Percentiles rank a stretch among this genome's conserved stretches.
Conservation (phyloP, 257 asterid genomes). For the Nicotiana sylvestris region DNA sequence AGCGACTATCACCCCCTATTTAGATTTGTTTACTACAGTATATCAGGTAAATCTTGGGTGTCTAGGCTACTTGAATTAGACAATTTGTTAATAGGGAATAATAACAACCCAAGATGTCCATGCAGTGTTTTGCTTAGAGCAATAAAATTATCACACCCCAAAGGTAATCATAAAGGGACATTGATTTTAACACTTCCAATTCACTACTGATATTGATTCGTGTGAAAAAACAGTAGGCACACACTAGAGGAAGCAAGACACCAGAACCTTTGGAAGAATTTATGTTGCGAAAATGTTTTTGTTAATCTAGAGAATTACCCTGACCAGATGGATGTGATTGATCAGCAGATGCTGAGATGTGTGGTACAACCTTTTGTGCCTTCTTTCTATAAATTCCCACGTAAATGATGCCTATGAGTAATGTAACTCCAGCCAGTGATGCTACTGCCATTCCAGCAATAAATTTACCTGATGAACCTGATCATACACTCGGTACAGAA, state of each 20-base stretch:
- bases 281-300: background rate
- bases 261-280: background rate
- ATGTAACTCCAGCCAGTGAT: constrained; percentile 31
- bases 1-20: background rate
- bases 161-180: background rate
- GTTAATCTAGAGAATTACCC: constrained; percentile 13
- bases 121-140: background rate
- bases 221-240: background rate
- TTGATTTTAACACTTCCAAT: background rate
- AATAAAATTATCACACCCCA: background rate
- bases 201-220: constrained; percentile 8
- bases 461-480: constrained; percentile 73
- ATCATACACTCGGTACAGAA: constrained; percentile 8
- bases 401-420: constrained; percentile 46
- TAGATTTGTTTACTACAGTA: too few relatives aligned
- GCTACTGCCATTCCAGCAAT: constrained; percentile 65
- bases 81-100: background rate
- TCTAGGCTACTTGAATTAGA: background rate
- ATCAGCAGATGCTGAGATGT: constrained; percentile 33
- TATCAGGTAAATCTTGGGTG: background rate
- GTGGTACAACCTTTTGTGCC: constrained; percentile 33
- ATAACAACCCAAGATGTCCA: background rate
- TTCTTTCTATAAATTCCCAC: constrained; percentile 42
- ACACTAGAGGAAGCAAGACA: background rate
- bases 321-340: constrained; percentile 28